These are phyloP conservation scores for Boletellus ananiceps DNA, from an alignment of 768 basidiomycete species.

Conservation along the genomic window DNA sequence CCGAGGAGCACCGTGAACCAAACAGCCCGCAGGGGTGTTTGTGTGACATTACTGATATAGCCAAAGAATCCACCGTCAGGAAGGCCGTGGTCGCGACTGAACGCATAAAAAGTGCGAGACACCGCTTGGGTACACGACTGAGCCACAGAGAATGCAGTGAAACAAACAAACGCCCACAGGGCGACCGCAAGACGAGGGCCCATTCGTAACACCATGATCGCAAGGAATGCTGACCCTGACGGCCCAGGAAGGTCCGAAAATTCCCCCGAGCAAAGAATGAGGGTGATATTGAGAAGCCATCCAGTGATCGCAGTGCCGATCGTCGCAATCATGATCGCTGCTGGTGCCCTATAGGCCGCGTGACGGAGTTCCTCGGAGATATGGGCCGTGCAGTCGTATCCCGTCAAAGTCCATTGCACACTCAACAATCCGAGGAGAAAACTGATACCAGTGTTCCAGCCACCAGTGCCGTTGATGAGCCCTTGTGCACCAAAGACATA, in stretches of 20 bases:
- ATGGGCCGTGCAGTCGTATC: conserved; percentile 26
- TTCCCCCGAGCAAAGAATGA: conserved; percentile 55
- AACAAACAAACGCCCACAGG: conserved; percentile 55
- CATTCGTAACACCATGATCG: conserved; percentile 52
- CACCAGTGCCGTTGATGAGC: conserved; percentile 40
- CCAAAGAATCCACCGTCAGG: conserved; percentile 58
- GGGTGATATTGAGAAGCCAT: conserved; percentile 60
- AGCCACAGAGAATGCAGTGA: conserved; percentile 60
- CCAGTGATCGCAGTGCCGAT: conserved; percentile 47
- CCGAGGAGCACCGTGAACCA: conserved; percentile 46
- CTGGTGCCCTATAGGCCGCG: conserved; percentile 45
- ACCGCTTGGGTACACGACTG: conserved; percentile 59
- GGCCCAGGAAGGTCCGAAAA: conserved; percentile 46
- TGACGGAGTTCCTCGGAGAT: conserved; percentile 46
- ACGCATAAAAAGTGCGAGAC: conserved; percentile 55
- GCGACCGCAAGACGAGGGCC: conserved; percentile 47
- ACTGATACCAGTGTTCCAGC: conserved; percentile 37
- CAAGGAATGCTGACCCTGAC: conserved; percentile 52
- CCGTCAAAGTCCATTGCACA: conserved; percentile 45
- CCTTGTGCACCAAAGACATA: conserved; percentile 52
- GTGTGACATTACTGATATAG: conserved; percentile 40
- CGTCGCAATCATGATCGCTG: conserved; percentile 41
- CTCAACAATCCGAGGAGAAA: conserved; percentile 45
- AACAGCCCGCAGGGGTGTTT: conserved; percentile 53
- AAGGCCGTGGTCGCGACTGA: conserved; percentile 49